Evolutionary conservation across 176 grass and related monocot species (phyloP).

Genomic region (Zizania latifolia): DNA sequence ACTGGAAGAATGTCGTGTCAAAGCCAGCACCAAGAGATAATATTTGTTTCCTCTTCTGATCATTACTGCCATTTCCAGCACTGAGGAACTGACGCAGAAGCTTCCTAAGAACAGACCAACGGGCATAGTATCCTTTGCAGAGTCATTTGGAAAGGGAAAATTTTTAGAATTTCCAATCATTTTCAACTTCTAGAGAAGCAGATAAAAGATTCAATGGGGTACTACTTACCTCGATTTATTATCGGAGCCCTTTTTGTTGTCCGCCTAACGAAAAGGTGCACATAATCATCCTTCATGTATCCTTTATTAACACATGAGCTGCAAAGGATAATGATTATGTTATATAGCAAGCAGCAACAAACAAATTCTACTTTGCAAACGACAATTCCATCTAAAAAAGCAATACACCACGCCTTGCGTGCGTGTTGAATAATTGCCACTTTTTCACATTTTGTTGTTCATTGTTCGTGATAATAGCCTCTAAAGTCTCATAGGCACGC

Average conservation of each 20-base stretch:
- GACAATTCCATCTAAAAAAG: not conserved
- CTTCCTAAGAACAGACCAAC: constrained; percentile 82
- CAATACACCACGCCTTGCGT: not conserved
- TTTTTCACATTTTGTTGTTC: not conserved
- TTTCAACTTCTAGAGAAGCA: not conserved
- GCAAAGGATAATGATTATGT: constrained; percentile 5
- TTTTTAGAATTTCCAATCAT: not conserved
- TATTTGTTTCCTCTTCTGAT: constrained; percentile 64
- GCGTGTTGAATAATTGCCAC: not conserved
- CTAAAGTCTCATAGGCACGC: not conserved
- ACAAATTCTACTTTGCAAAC: not conserved
- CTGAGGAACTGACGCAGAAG: constrained; percentile 71
- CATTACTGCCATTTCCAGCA: constrained; percentile 27
- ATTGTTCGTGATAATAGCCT: not conserved
- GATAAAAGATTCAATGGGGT: not conserved
- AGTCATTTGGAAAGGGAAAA: constrained; percentile 1
- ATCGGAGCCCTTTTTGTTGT: constrained; percentile 78
- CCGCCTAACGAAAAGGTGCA: constrained; percentile 76
- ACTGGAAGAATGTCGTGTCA: constrained; percentile 90
- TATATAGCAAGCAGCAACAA: not conserved
- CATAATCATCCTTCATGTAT: constrained; percentile 99
- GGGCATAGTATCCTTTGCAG: constrained; percentile 75
- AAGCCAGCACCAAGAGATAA: constrained; percentile 93
- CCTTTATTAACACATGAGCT: constrained; percentile 94
- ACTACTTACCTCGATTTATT: constrained; percentile 61